Percentiles rank a stretch among this genome's conserved stretches.
phyloP scores from a whole-genome alignment of 1,284 basidiomycete genomes.

The Wolfiporia cocos region DNA sequence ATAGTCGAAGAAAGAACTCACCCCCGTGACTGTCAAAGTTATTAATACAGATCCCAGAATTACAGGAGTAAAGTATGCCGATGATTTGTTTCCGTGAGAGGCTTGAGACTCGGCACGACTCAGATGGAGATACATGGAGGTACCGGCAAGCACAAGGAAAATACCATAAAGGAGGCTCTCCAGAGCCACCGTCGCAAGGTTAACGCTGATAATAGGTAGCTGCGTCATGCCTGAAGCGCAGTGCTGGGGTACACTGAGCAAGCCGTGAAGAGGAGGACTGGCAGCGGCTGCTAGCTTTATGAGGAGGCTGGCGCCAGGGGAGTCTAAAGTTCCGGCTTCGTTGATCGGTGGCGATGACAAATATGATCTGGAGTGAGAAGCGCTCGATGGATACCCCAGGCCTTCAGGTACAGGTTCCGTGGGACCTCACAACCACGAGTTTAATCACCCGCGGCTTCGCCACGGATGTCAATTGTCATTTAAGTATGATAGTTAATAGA shows the following conservation, averaged over 20 bases:
- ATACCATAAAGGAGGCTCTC: slow-evolving; percentile 6
- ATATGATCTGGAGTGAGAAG: no score
- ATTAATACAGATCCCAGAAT: background rate
- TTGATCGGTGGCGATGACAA: no score
- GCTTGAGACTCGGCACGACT: background rate
- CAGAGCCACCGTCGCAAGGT: slow-evolving; percentile 1
- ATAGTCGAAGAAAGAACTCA: background rate
- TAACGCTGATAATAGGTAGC: slow-evolving; percentile 1
- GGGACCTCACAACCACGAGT: no score
- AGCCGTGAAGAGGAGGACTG: no score
- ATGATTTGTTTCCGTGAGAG: background rate
- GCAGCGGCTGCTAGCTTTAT: background rate
- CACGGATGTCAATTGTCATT: no score
- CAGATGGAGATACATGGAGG: slow-evolving; percentile 2
- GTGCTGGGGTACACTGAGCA: background rate
- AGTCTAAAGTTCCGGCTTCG: no score
- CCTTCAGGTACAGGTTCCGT: no score
- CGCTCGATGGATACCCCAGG: no score
- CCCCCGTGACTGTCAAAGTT: background rate
- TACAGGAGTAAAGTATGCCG: slow-evolving; percentile 1
- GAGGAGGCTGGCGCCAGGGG: no score
- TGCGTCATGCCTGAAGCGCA: background rate
- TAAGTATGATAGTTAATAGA: no score
- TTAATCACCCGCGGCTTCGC: no score
- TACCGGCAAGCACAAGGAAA: slow-evolving; percentile 2